Evolutionary conservation across 140 eudicot species (phyloP).

Genomic region (Cichorium intybus): DNA sequence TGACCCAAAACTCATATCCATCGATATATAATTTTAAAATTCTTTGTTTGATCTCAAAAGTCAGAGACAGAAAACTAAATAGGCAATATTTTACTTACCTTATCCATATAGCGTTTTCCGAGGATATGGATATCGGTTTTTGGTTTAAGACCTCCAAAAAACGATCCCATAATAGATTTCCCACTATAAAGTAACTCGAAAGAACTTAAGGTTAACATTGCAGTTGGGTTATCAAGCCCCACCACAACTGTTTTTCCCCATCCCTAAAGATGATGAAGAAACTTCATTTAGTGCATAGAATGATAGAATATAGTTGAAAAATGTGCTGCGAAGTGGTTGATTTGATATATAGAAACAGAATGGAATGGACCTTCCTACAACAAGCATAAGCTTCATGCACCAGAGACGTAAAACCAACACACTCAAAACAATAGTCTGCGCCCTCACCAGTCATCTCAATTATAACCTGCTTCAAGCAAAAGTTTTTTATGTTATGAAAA

Average conservation of each 20-base stretch:
- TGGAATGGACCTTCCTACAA: conserved; percentile 60
- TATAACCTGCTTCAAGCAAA: conserved; percentile 40
- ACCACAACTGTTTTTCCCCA: conserved; percentile 70
- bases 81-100: conserved; percentile 29
- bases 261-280: no score
- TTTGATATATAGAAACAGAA: neutral
- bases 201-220: conserved; percentile 40
- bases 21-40: neutral
- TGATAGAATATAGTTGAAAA: no score
- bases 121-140: conserved; percentile 60
- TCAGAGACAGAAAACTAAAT: neutral
- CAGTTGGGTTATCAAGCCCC: conserved; percentile 60
- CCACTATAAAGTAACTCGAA: conserved; percentile 36
- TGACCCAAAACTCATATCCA: neutral
- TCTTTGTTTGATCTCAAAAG: neutral
- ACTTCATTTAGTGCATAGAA: no score
- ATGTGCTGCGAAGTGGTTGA: no score
- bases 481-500: neutral
- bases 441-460: conserved; percentile 80
- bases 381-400: conserved; percentile 79
- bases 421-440: conserved; percentile 88
- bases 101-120: conserved; percentile 48
- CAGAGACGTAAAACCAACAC: conserved; percentile 66
- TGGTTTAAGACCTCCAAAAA: conserved; percentile 66
- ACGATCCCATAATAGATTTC: conserved; percentile 41